Conservation (phyloP, 805 yeast genomes). For the Ogataea sp. region DNA sequence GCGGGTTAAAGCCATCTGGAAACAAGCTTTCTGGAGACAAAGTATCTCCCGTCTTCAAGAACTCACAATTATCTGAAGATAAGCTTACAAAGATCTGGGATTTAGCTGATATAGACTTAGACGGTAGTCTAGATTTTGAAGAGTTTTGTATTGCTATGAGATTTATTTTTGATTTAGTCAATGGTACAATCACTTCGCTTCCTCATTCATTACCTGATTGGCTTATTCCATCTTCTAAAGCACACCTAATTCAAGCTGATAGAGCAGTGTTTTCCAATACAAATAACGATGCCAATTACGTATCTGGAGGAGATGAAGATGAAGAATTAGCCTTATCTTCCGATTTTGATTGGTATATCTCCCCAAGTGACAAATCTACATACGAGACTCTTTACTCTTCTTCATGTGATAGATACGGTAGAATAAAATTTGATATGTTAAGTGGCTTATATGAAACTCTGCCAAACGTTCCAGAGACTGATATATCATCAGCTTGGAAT, state of each 20-base stretch:
- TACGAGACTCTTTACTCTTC: constrained; percentile 74
- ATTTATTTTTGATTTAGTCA: constrained; percentile 82
- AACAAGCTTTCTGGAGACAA: constrained; percentile 79
- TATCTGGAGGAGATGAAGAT: constrained; percentile 37
- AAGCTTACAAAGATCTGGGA: constrained; percentile 85
- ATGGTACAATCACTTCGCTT: constrained; percentile 47
- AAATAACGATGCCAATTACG: constrained; percentile 12
- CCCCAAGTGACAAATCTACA: constrained; percentile 74
- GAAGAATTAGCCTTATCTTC: constrained; percentile 53
- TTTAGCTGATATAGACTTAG: constrained; percentile 85
- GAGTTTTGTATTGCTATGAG: constrained; percentile 98
- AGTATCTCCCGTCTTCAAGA: constrained; percentile 79
- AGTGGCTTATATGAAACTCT: constrained; percentile 62
- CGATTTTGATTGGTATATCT: constrained; percentile 93
- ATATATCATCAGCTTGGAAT: constrained; percentile 88
- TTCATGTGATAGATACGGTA: constrained; percentile 70
- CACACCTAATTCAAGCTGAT: constrained; percentile 80
- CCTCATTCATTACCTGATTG: constrained; percentile 80
- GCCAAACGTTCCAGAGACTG: constrained; percentile 70
- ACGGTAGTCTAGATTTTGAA: constrained; percentile 89
- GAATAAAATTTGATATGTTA: constrained; percentile 68
- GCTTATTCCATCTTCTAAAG: constrained; percentile 87
- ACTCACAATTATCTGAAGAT: constrained; percentile 74
- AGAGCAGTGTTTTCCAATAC: constrained; percentile 41
- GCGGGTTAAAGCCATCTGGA: constrained; percentile 74